Evolutionary conservation across 495 filamentous ascomycete genomes (phyloP).

Genomic region (Aspergillus kassunensis): DNA sequence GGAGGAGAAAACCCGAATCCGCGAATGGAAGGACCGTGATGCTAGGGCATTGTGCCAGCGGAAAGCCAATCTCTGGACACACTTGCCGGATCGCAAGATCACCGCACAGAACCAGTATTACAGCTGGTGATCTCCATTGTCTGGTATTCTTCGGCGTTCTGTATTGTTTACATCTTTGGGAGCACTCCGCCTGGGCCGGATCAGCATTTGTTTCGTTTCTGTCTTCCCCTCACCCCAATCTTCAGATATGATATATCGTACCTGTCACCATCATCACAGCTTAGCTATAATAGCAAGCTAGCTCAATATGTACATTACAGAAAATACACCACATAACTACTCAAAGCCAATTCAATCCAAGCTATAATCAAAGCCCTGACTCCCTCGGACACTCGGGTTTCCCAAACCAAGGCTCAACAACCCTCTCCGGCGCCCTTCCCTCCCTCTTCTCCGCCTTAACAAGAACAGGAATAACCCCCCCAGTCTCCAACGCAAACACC

Average conservation of each 20-base stretch:
- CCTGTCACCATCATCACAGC: neutral
- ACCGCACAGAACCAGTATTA: constrained; percentile 77
- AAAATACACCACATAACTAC: constrained; percentile 13
- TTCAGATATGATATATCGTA: neutral
- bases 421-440: constrained; percentile 27
- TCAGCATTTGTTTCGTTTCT: constrained; percentile 14
- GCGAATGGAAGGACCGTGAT: constrained; percentile 70
- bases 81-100: constrained; percentile 66
- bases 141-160: constrained; percentile 16
- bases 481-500: constrained; percentile 61
- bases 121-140: constrained; percentile 62
- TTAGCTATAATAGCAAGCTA: neutral
- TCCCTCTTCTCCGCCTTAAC: constrained; percentile 49
- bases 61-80: constrained; percentile 74
- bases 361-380: no score
- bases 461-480: constrained; percentile 67
- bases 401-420: constrained; percentile 30
- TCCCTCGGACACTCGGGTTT: constrained; percentile 17
- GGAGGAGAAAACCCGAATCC: constrained; percentile 83
- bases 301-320: constrained; percentile 20
- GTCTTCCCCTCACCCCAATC: neutral
- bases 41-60: constrained; percentile 64
- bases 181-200: constrained; percentile 15
- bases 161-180: constrained; percentile 19
- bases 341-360: no score